Conservation (phyloP, 2,329 filamentous ascomycete genomes). For the Grosmannia penicillata region DNA sequence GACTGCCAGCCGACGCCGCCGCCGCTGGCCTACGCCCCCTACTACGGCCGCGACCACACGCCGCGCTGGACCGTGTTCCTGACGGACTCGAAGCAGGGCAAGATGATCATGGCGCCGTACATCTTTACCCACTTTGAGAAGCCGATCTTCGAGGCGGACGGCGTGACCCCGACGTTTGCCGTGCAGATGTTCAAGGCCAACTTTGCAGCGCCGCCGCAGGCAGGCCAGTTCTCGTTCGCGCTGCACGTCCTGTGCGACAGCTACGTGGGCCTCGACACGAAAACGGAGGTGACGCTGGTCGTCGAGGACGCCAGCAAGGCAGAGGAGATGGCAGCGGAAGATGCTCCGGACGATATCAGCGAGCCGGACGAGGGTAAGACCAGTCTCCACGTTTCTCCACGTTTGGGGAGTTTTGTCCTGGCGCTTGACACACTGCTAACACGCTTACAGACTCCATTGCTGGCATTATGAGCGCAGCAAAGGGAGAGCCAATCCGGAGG, state of each 20-base stretch:
- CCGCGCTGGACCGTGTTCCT: slow-evolving; percentile 93
- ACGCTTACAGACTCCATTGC: slow-evolving; percentile 63
- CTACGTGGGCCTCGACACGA: slow-evolving; percentile 87
- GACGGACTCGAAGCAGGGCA: slow-evolving; percentile 83
- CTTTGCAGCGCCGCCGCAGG: slow-evolving; percentile 85
- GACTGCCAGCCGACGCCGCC: slow-evolving; percentile 56
- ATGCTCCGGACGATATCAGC: slow-evolving; percentile 91
- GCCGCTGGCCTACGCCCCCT: slow-evolving; percentile 79
- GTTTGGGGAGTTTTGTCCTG: no score
- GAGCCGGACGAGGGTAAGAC: slow-evolving; percentile 96
- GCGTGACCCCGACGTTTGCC: slow-evolving; percentile 72
- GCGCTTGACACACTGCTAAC: slow-evolving; percentile 12
- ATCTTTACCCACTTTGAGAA: slow-evolving; percentile 90
- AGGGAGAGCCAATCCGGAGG: slow-evolving; percentile 46
- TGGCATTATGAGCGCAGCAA: slow-evolving; percentile 79
- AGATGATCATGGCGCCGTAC: slow-evolving; percentile 92
- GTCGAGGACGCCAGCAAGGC: slow-evolving; percentile 85
- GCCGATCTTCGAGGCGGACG: slow-evolving; percentile 64
- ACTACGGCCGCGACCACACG: slow-evolving; percentile 76
- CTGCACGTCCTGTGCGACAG: slow-evolving; percentile 91
- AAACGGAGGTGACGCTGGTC: slow-evolving; percentile 75
- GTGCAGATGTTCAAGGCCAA: slow-evolving; percentile 96
- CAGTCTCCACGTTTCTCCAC: no score
- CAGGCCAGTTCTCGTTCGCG: slow-evolving; percentile 86
- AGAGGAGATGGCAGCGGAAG: slow-evolving; percentile 63